A percentile compares a stretch with the other conserved stretches of the same genome.
Evolutionary conservation across 2,329 filamentous ascomycete species (phyloP).

Genomic region (Botrytis paeoniae): DNA sequence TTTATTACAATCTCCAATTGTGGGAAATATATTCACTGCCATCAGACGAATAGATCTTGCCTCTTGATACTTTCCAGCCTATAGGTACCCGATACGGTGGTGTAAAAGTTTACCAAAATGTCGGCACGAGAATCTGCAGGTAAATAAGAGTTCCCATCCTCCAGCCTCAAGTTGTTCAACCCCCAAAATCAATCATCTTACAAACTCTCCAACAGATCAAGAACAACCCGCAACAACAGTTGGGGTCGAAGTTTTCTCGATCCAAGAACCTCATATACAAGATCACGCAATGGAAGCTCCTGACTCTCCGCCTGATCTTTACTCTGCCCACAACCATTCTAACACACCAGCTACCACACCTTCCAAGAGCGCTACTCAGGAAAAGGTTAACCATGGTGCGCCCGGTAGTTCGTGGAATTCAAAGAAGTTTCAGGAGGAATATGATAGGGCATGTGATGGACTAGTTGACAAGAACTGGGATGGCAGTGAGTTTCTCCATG

Average conservation of each 20-base stretch:
- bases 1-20: not conserved
- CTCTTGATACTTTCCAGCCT: not conserved
- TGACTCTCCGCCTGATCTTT: conserved; percentile 30
- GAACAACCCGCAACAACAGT: not conserved
- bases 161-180: not conserved
- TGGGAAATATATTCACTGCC: not conserved
- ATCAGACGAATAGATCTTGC: not conserved
- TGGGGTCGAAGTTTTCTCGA: not conserved
- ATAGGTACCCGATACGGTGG: not conserved
- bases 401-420: conserved; percentile 53
- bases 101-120: not conserved
- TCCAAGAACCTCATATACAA: conserved; percentile 15
- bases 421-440: conserved; percentile 56
- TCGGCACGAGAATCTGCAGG: conserved; percentile 10
- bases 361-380: conserved; percentile 14
- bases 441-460: conserved; percentile 46
- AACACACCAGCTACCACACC: conserved; percentile 8
- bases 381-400: conserved; percentile 36
- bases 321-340: not conserved
- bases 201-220: not conserved
- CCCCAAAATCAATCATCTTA: conserved; percentile 10
- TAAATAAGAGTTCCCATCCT: conserved; percentile 4
- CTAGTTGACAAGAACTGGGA: conserved; percentile 52
- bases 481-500: conserved; percentile 40
- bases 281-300: conserved; percentile 33